Conservation (phyloP, 371 early-diverging fungal species). For the Capillidium heterosporum region DNA sequence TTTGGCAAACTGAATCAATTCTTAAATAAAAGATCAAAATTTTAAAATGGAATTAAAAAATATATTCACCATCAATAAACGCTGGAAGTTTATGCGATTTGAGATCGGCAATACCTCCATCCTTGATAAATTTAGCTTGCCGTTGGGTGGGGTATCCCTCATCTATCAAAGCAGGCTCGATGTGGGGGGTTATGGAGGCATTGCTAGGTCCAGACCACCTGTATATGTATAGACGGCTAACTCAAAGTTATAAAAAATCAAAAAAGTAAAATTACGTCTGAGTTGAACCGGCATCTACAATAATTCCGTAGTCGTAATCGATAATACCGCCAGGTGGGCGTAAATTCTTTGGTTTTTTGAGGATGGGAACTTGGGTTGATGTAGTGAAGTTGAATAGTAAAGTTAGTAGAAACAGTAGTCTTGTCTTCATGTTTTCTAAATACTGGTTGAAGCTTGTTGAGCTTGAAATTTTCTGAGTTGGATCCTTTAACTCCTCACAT, state of each 20-base stretch:
- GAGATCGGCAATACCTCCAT: not conserved
- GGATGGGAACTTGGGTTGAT: too few relatives aligned
- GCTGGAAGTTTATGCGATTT: not conserved
- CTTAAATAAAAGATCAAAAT: not conserved
- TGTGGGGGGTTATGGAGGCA: not conserved
- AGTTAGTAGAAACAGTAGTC: too few relatives aligned
- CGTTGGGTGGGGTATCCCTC: not conserved
- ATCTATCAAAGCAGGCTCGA: not conserved
- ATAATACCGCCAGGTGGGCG: too few relatives aligned
- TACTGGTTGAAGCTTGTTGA: too few relatives aligned
- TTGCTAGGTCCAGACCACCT: not conserved
- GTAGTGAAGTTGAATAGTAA: too few relatives aligned
- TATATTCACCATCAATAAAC: not conserved
- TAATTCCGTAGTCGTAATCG: conserved; percentile 4
- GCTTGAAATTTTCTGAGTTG: too few relatives aligned
- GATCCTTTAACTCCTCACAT: too few relatives aligned
- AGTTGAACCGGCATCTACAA: conserved; percentile 3
- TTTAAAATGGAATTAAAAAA: too few relatives aligned
- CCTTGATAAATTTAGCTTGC: not conserved
- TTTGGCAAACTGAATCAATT: not conserved
- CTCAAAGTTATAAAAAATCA: not conserved
- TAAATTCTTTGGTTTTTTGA: too few relatives aligned
- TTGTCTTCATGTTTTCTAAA: too few relatives aligned
- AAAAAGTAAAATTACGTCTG: not conserved
- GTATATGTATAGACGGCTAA: conserved; percentile 1